phyloP scores from a whole-genome alignment of 148 eudicot species.

The Heliamphora exappendiculata region DNA sequence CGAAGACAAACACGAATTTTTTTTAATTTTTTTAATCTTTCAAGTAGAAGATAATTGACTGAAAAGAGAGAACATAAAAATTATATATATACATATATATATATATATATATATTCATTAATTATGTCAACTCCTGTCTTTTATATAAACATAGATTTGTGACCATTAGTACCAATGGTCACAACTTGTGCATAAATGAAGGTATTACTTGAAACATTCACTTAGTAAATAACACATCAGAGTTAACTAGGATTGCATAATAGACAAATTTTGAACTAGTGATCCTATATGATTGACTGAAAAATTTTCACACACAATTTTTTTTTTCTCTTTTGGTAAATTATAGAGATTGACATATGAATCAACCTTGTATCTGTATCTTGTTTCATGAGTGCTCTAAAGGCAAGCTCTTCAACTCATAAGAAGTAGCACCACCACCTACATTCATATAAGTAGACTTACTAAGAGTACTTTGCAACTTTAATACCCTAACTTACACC shows the following conservation, averaged over 20 bases:
- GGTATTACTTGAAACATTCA: neutral
- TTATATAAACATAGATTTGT: too few species aligned
- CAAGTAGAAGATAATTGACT: too few species aligned
- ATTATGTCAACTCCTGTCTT: too few species aligned
- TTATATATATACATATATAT: too few species aligned
- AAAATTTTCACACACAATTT: neutral
- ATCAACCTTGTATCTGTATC: neutral
- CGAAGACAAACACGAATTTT: too few species aligned
- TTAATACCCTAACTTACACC: too few species aligned
- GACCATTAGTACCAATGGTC: too few species aligned
- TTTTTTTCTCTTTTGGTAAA: neutral
- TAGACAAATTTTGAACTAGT: neutral
- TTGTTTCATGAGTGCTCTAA: neutral
- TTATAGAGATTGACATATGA: neutral
- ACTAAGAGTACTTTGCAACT: too few species aligned
- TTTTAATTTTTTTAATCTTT: too few species aligned
- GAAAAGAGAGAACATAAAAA: too few species aligned
- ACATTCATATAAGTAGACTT: neutral
- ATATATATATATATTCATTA: too few species aligned
- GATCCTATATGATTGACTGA: neutral
- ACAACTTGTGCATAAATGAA: neutral
- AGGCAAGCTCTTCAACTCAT: neutral
- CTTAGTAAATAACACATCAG: neutral
- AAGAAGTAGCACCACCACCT: neutral
- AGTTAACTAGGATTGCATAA: neutral